Base-by-base conservation (phyloP, 192 early-diverging fungal species). In the Gonapodya sp. region DNA sequence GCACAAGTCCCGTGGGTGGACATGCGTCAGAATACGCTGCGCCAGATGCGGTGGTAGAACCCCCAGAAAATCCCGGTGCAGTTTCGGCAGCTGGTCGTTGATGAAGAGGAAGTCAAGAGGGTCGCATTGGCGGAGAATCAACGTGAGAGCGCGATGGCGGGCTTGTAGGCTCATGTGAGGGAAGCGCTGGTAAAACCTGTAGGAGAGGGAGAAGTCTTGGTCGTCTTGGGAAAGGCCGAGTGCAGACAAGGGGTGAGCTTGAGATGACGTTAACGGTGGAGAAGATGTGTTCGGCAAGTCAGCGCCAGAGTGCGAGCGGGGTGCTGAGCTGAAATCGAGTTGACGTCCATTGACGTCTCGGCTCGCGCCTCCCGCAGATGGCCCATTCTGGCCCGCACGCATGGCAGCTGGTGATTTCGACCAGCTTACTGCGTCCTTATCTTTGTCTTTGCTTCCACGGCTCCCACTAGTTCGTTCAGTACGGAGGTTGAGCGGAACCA, bases 61-160 rank as follows among this genome's bases (percentile, higher is more conserved):
- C 2, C 36, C 32, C 0, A 86, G 35, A 74, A 85, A 86, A 81
- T 86, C 86, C 30, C 86, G 79, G 78, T 86, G 86, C 1, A 86
- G 81, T 16, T 35, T 72, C 0, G 86, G 86, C 0, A 85, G 72
- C 0, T 36, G 33, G 0, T 35, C 35, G 35, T 72, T 73, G 35
- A 86, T 73, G 37, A 82, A 86, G 0, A 1, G 8, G 84, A 86
- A 85, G 73, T 86, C 86, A 18, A 35, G 24, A 32, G 86, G 86
- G 73, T 86, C 83, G 81, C 86, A 86, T 77, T 83, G 73, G 2
- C 85, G 80, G 31, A 86, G 78, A 0, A 86, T 32, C 14, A 64
- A 24, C 8, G 46, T 64, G 24, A 64, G 46, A 24, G 46, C 46
- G 24, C 46, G 46, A 16, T 24, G 46, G 24, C 46, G 46, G 24